phyloP scores from a whole-genome alignment of 768 basidiomycete species.

The Amanita exitialis region DNA sequence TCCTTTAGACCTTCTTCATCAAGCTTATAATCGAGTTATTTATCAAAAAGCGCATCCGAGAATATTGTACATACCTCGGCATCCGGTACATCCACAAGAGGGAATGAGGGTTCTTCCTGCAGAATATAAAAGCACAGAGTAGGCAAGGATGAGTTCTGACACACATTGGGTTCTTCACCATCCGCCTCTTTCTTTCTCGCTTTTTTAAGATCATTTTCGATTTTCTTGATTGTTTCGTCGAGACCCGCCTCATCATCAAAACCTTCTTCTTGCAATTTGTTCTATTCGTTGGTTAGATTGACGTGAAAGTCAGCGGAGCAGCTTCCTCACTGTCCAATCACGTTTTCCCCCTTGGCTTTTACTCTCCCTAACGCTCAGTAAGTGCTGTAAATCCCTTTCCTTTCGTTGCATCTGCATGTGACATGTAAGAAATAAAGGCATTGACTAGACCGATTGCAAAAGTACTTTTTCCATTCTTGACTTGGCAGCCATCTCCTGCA shows the following conservation, averaged over 20 bases:
- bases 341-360: slow-evolving; percentile 50
- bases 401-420: slow-evolving; percentile 54
- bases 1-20: slow-evolving; percentile 91
- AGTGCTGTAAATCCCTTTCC: slow-evolving; percentile 61
- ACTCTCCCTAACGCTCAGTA: slow-evolving; percentile 54
- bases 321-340: slow-evolving; percentile 59
- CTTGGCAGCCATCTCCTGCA: slow-evolving; percentile 88
- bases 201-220: slow-evolving; percentile 69
- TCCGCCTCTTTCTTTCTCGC: slow-evolving; percentile 76
- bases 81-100: slow-evolving; percentile 87
- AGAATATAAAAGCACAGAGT: not conserved
- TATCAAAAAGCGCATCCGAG: not conserved
- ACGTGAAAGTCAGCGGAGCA: not conserved
- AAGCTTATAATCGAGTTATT: slow-evolving; percentile 30
- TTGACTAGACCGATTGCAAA: not conserved
- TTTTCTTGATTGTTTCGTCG: slow-evolving; percentile 77
- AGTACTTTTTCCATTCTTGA: slow-evolving; percentile 76
- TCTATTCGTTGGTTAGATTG: slow-evolving; percentile 25
- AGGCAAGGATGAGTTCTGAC: slow-evolving; percentile 6
- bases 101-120: slow-evolving; percentile 81
- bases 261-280: slow-evolving; percentile 53
- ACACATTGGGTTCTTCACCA: slow-evolving; percentile 51
- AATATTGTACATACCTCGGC: slow-evolving; percentile 51
- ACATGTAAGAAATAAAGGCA: not conserved
- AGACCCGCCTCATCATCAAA: slow-evolving; percentile 72